A percentile compares a stretch with the other conserved stretches of the same genome.
phyloP scores from a whole-genome alignment of 495 filamentous ascomycete species.

The Podospora bellae-mahoneyi region DNA sequence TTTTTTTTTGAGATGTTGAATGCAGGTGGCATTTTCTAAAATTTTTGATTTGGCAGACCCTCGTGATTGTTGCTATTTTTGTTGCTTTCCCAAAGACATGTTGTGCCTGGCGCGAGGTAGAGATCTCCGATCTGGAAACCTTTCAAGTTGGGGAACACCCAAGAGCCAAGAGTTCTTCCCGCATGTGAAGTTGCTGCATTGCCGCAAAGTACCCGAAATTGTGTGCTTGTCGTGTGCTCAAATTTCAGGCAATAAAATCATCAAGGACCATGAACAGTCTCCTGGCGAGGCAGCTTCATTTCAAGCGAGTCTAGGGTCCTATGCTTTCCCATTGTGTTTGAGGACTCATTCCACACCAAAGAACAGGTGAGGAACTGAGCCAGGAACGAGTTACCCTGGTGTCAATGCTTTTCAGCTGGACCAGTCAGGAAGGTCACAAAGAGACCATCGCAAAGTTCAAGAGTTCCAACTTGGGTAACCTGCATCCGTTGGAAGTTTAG shows the following conservation, averaged over 20 bases:
- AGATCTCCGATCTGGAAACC: background rate
- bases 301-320: background rate
- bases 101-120: background rate
- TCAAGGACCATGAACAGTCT: slow-evolving; percentile 8
- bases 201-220: background rate
- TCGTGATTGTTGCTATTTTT: background rate
- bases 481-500: too few species aligned
- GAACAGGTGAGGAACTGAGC: too few species aligned
- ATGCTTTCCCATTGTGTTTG: background rate
- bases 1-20: background rate
- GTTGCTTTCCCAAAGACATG: background rate
- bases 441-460: background rate
- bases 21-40: background rate
- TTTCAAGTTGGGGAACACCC: background rate
- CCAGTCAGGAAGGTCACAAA: background rate
- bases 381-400: background rate
- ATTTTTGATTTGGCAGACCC: background rate
- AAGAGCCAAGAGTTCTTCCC: background rate
- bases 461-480: background rate
- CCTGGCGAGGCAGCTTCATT: slow-evolving; percentile 3
- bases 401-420: background rate
- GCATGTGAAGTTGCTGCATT: background rate
- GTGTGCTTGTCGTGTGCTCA: background rate
- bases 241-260: slow-evolving; percentile 10
- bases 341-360: too few species aligned